Evolutionary conservation across 768 basidiomycete genomes (phyloP).

Genomic region (Suillus cothurnatus): DNA sequence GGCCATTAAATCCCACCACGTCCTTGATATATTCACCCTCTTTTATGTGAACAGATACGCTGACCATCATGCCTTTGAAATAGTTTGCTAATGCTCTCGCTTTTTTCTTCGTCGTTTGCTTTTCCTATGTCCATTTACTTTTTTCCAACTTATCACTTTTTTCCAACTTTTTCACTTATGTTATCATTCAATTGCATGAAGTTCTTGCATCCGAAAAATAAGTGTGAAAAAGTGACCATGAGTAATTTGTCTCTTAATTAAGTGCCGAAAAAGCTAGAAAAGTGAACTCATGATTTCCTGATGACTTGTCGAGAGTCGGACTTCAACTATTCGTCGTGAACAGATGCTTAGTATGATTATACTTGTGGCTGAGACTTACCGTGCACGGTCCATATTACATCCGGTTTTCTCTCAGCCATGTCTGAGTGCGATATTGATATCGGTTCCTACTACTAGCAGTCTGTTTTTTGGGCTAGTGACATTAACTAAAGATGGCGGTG

Average conservation of each 20-base stretch:
- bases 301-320: constrained; percentile 62
- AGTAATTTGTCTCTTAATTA: not conserved
- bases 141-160: too few species aligned
- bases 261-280: not conserved
- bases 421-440: constrained; percentile 7
- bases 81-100: too few species aligned
- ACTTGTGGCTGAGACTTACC: constrained; percentile 38
- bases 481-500: not conserved
- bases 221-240: not conserved
- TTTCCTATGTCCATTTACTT: too few species aligned
- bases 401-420: constrained; percentile 5
- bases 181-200: too few species aligned
- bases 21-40: too few species aligned
- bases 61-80: too few species aligned
- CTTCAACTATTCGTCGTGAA: constrained; percentile 63
- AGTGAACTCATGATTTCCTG: not conserved
- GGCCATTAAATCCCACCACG: too few species aligned
- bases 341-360: not conserved
- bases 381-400: constrained; percentile 64
- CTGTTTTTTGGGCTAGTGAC: not conserved
- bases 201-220: too few species aligned
- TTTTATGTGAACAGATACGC: too few species aligned
- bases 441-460: not conserved
- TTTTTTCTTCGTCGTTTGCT: too few species aligned
- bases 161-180: too few species aligned